These are phyloP conservation scores for Sanghuangporus weigelae DNA, from an alignment of 1,284 basidiomycete genomes.

Conservation along the genomic window DNA sequence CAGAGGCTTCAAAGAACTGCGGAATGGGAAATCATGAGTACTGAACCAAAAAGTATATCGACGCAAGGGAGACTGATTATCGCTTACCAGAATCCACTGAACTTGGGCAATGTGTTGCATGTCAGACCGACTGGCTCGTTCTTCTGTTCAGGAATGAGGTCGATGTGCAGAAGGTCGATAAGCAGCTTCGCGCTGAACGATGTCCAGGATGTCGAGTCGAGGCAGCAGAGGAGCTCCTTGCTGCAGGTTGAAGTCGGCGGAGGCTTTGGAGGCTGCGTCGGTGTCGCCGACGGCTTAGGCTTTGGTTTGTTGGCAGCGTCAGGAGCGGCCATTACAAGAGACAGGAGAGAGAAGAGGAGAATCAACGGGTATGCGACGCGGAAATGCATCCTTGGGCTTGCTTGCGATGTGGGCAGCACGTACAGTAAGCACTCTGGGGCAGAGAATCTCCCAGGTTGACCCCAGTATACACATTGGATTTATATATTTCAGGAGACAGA, in stretches of 20 bases:
- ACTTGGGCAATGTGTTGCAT: background rate
- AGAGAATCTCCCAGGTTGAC: background rate
- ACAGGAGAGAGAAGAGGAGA: background rate
- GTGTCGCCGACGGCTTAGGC: conserved; percentile 8
- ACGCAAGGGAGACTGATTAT: background rate
- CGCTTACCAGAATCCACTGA: background rate
- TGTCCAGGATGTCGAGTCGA: background rate
- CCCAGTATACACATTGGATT: background rate
- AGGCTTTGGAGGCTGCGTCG: conserved; percentile 5
- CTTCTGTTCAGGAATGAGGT: conserved; percentile 1
- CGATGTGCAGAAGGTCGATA: conserved; percentile 4
- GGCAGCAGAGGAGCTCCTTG: conserved; percentile 8
- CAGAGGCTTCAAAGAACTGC: background rate
- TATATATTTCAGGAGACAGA: too few species aligned
- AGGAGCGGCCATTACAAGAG: background rate
- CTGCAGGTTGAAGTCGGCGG: conserved; percentile 1
- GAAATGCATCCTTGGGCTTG: background rate
- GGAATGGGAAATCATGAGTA: background rate
- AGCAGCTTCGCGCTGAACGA: background rate
- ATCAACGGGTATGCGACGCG: background rate
- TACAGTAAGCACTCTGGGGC: background rate
- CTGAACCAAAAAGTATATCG: background rate
- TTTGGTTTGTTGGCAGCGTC: conserved; percentile 1
- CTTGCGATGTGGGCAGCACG: background rate
- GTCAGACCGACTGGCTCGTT: background rate